Evolutionary conservation across 305 asterid species (phyloP).

Genomic region (Fraxinus baroniana): DNA sequence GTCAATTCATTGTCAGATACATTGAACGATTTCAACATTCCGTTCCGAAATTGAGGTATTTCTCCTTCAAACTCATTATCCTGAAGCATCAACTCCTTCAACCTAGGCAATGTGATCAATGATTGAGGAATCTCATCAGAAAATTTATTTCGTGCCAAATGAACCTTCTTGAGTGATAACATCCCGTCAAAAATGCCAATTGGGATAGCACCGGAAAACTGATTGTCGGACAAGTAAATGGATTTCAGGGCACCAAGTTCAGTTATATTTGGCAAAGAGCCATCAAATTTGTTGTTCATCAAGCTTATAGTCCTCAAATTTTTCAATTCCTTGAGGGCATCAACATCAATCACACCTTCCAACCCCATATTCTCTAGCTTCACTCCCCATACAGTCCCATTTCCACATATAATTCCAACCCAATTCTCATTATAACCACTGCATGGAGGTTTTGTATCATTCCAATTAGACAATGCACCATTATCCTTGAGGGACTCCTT

Average conservation of each 20-base stretch:
- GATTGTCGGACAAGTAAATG: conserved; percentile 41
- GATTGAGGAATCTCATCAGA: conserved; percentile 52
- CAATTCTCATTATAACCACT: conserved; percentile 36
- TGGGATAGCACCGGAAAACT: conserved; percentile 46
- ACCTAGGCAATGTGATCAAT: conserved; percentile 35
- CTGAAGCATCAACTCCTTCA: conserved; percentile 46
- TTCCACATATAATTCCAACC: conserved; percentile 47
- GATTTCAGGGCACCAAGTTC: conserved; percentile 28
- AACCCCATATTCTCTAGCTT: conserved; percentile 49
- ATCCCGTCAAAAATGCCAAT: conserved; percentile 35
- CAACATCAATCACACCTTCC: conserved; percentile 49
- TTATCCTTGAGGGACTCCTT: conserved; percentile 40
- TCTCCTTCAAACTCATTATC: conserved; percentile 49
- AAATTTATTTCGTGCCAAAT: conserved; percentile 45
- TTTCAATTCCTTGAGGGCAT: conserved; percentile 37
- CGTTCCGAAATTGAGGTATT: conserved; percentile 42
- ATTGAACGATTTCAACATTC: conserved; percentile 28
- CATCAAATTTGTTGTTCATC: conserved; percentile 47
- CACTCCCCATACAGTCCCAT: conserved; percentile 46
- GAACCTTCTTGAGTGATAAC: conserved; percentile 46
- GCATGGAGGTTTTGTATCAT: conserved; percentile 39
- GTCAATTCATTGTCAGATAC: conserved; percentile 43
- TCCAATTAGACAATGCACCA: conserved; percentile 41
- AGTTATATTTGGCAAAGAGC: conserved; percentile 44
- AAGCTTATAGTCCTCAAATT: conserved; percentile 43